phyloP scores from a whole-genome alignment of 805 yeast species.

The Kodamaea kaohsiungensis region DNA sequence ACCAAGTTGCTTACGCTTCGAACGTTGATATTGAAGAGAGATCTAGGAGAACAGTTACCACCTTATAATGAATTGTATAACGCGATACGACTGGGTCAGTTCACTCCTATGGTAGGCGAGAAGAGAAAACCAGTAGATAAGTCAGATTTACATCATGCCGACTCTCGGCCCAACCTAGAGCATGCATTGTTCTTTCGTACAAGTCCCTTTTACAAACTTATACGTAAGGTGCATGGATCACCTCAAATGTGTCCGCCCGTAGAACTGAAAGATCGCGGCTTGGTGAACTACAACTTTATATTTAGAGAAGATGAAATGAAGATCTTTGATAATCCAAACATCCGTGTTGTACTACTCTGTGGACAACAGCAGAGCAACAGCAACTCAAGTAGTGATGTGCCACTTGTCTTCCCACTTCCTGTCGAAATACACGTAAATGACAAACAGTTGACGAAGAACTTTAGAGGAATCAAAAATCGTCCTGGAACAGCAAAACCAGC shows the following conservation, averaged over 20 bases:
- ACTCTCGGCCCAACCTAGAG: slow-evolving; percentile 20
- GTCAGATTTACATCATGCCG: background rate
- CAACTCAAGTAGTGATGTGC: slow-evolving; percentile 30
- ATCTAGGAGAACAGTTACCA: slow-evolving; percentile 38
- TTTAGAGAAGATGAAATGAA: slow-evolving; percentile 44
- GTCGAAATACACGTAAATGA: slow-evolving; percentile 67
- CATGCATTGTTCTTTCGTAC: slow-evolving; percentile 52
- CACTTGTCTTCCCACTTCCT: slow-evolving; percentile 69
- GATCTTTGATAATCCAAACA: slow-evolving; percentile 26
- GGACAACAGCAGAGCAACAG: slow-evolving; percentile 37
- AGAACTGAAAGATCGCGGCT: slow-evolving; percentile 42
- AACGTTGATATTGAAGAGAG: slow-evolving; percentile 42
- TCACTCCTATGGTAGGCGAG: slow-evolving; percentile 4
- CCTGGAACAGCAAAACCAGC: slow-evolving; percentile 84
- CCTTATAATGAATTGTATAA: slow-evolving; percentile 28
- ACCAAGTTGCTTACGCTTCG: slow-evolving; percentile 46
- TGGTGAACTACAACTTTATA: slow-evolving; percentile 34
- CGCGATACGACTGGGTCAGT: slow-evolving; percentile 31
- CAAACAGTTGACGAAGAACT: slow-evolving; percentile 38
- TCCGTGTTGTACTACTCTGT: slow-evolving; percentile 53
- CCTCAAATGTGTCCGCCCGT: slow-evolving; percentile 47
- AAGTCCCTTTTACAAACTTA: slow-evolving; percentile 57
- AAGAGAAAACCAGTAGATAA: background rate
- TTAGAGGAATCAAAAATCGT: slow-evolving; percentile 71
- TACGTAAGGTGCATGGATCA: slow-evolving; percentile 46